Evolutionary conservation across 164 flowering plant species (phyloP).

Genomic region (Berberis vulgaris): DNA sequence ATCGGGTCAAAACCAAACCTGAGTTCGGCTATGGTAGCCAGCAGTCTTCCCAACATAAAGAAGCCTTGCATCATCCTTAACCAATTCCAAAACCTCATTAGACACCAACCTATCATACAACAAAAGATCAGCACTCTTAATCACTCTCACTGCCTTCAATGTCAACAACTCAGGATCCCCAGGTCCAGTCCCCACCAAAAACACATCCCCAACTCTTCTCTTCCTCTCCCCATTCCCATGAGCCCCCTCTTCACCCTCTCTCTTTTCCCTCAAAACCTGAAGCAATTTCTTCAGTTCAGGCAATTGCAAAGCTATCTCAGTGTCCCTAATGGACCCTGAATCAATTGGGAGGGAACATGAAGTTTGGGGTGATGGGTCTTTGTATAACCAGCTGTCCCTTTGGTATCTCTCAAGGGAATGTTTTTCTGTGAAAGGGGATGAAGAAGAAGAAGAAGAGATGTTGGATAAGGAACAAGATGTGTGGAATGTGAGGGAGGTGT

Average conservation of each 20-base stretch:
- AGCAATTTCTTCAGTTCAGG: slow-evolving; percentile 78
- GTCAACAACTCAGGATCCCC: slow-evolving; percentile 94
- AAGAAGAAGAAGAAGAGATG: slow-evolving; percentile 2
- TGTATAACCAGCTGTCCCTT: slow-evolving; percentile 61
- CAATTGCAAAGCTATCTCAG: slow-evolving; percentile 72
- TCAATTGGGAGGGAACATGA: slow-evolving; percentile 23
- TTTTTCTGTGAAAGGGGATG: slow-evolving; percentile 73
- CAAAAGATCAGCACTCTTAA: slow-evolving; percentile 72
- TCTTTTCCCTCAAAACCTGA: slow-evolving; percentile 36
- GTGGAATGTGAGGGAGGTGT: not conserved
- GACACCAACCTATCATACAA: slow-evolving; percentile 91
- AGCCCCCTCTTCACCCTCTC: slow-evolving; percentile 10
- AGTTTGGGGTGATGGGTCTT: slow-evolving; percentile 10
- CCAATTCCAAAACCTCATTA: slow-evolving; percentile 75
- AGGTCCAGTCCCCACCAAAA: slow-evolving; percentile 96
- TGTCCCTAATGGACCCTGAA: slow-evolving; percentile 27
- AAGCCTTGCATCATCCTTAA: slow-evolving; percentile 60
- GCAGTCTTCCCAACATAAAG: slow-evolving; percentile 97
- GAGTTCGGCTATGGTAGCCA: slow-evolving; percentile 95
- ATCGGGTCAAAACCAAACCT: slow-evolving; percentile 33
- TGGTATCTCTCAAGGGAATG: slow-evolving; percentile 56
- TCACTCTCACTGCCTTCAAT: slow-evolving; percentile 68
- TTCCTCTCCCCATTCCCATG: slow-evolving; percentile 7
- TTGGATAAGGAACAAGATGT: slow-evolving; percentile 1
- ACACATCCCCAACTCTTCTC: slow-evolving; percentile 56